These are phyloP conservation scores for Colletotrichum eleusines DNA, from an alignment of 2,329 filamentous ascomycete species.

Conservation along the genomic window DNA sequence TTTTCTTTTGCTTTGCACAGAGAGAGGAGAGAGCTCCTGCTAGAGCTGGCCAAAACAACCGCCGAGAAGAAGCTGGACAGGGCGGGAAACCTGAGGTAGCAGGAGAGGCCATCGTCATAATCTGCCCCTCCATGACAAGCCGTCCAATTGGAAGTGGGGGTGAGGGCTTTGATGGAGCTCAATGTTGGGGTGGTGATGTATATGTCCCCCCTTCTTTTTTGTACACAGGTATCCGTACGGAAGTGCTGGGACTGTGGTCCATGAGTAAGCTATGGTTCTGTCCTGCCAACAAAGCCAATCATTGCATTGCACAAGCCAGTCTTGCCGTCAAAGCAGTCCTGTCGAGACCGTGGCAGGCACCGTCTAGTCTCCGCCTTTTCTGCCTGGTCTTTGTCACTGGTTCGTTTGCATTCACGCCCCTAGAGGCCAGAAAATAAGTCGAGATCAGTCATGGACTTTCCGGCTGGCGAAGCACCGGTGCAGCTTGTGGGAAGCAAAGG, in stretches of 20 bases:
- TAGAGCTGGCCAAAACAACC: constrained; percentile 2
- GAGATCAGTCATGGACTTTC: constrained; percentile 18
- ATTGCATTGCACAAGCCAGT: not conserved
- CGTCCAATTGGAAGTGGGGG: constrained; percentile 25
- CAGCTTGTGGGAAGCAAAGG: not conserved
- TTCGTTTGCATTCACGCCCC: not conserved
- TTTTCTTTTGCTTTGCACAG: not conserved
- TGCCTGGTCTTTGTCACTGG: constrained; percentile 23
- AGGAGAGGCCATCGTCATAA: constrained; percentile 37
- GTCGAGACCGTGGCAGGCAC: constrained; percentile 14
- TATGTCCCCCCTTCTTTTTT: constrained; percentile 33
- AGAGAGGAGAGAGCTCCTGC: not conserved
- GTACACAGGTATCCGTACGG: constrained; percentile 20
- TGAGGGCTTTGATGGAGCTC: constrained; percentile 32
- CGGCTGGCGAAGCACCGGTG: constrained; percentile 20
- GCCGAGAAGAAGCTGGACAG: constrained; percentile 9
- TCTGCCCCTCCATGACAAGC: constrained; percentile 35
- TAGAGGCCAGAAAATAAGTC: constrained; percentile 11
- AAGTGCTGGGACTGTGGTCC: constrained; percentile 35
- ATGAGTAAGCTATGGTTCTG: constrained; percentile 39
- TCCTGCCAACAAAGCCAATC: constrained; percentile 35
- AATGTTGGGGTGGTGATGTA: constrained; percentile 32
- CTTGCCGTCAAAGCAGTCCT: constrained; percentile 29
- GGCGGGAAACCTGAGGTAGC: constrained; percentile 34
- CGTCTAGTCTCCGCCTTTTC: constrained; percentile 29